Evolutionary conservation across 768 basidiomycete genomes (phyloP), one percentile per base, ranked within the genome.

Genomic region (Botryobasidium botryosum): DNA sequence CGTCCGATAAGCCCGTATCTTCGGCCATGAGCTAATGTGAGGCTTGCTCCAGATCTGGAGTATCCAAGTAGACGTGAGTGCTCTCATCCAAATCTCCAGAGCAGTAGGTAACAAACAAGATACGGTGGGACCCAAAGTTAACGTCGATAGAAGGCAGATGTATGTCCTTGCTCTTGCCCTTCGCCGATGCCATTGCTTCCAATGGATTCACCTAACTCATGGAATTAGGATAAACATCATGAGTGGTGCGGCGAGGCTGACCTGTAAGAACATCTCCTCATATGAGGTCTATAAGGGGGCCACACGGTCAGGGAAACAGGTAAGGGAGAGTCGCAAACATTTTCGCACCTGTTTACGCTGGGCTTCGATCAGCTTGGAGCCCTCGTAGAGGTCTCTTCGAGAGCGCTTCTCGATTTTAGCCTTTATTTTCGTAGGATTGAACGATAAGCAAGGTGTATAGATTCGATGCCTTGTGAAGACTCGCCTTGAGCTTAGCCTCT

Each of bases 231-330:
- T 38, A 46, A 40, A 29, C 20, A 32, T 37, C n/a, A 15, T 28
- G 24, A n/a, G 26, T 13, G 5, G 4, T 21, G 25, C 18, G 4
- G 29, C 3, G 17, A n/a, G 25, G 7, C 46, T 42, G 43, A 78
- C 88, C 71, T 94, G 87, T 84, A 99, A 85, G 65, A 90, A 99
- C 76, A 99, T 79, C 58, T 99, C 94, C 58, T 97, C 92, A 63
- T 96, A 97, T 17, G 79, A 75, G 82, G 96, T 88, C 79, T 97
- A 42, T 7, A 43, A 28, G 40, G 4, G 23, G 15, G n/a, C n/a
- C n/a, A 29, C 31, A 35, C 12, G 25, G 17, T 4, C 10, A 17
- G 45, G 18, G 35, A 43, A 21, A 31, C 23, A 31, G 23, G 28
- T 37, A 35, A 26, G 44, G 29, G 27, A n/a, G 18, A 23, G 27